These are phyloP conservation scores for Melocanna baccifera DNA, from an alignment of 176 grass and related monocot genomes.

Conservation along the genomic window DNA sequence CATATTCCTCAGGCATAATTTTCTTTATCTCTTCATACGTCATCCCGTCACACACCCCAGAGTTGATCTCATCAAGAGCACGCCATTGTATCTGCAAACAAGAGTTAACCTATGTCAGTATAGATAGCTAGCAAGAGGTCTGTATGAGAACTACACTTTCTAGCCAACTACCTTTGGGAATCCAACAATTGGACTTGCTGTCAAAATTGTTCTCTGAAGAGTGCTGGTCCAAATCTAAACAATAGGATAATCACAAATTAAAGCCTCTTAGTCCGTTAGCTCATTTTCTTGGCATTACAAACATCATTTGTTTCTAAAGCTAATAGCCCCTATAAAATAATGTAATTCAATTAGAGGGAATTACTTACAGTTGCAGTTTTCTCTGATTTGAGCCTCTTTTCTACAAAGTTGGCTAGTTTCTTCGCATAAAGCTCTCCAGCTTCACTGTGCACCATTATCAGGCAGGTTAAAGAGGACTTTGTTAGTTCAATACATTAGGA, in stretches of 20 bases:
- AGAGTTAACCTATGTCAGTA: slow-evolving; percentile 19
- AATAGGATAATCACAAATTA: slow-evolving; percentile 11
- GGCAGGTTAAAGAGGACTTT: slow-evolving; percentile 11
- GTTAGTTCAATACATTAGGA: slow-evolving; percentile 27
- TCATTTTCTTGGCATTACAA: slow-evolving; percentile 19
- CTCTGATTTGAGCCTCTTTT: slow-evolving; percentile 88
- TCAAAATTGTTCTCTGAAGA: slow-evolving; percentile 95
- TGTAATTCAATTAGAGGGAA: slow-evolving; percentile 14
- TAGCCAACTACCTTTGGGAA: slow-evolving; percentile 81
- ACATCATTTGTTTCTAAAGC: background rate
- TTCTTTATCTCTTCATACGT: slow-evolving; percentile 99
- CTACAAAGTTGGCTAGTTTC: slow-evolving; percentile 87
- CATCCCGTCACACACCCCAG: slow-evolving; percentile 97
- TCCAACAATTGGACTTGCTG: slow-evolving; percentile 89
- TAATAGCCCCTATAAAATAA: background rate
- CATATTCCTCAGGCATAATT: slow-evolving; percentile 93
- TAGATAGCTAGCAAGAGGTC: slow-evolving; percentile 15
- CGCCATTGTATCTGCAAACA: slow-evolving; percentile 96
- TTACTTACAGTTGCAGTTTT: slow-evolving; percentile 90
- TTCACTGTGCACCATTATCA: slow-evolving; percentile 60
- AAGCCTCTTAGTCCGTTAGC: slow-evolving; percentile 8
- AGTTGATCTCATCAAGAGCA: slow-evolving; percentile 98
- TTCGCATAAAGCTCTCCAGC: slow-evolving; percentile 84
- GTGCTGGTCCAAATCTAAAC: slow-evolving; percentile 98
- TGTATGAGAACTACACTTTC: slow-evolving; percentile 8